Evolutionary conservation across 2,329 filamentous ascomycete genomes (phyloP), one percentile per base, ranked within the genome.

Genomic region (Podosphaera leucotricha): DNA sequence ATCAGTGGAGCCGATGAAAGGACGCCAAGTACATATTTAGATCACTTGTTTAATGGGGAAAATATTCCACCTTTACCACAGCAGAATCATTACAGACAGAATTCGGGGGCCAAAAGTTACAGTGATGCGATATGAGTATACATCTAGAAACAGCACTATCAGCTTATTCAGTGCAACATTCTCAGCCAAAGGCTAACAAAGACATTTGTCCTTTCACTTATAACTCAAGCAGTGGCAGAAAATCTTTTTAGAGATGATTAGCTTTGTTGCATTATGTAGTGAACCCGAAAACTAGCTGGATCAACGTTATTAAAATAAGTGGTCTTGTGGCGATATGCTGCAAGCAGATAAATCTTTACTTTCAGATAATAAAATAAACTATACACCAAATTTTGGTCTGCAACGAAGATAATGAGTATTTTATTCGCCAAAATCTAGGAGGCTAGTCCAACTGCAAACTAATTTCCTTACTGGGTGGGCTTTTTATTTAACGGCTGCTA

Each of bases 21-120:
- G 46, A 80, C 85, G 15, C 87, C 87, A 0, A 92, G 83, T 59
- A 82, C 84, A 16, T 93, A 85, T 58, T 66, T 95, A 35, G 86
- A 95, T 47, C 85, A 94, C 59, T 62, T 95, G 42, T 78, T 94
- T 48, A 83, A 85, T 55, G 81, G 52, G 2, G 54, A 55, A 28
- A 46, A 43, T 43, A 45, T 41, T 11, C 48, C 51, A 11, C 52
- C 52, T 21, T 28, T 50, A 6, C 51, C 50, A 8, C 47, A 49
- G 1, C 52, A 11, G 11, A 22, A 19, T 16, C n/a, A 51, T n/a
- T 6, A 20, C 8, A 19, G 37, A 19, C n/a, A 38, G 18, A 19
- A 38, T 11, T 38, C 37, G 8, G 37, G 20, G 37, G 6, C 18
- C 11, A 33, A 11, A 33, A n/a, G 11, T 11, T n/a, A 11, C 4